Base-by-base conservation (phyloP, 2,329 filamentous ascomycete genomes). In the Alternaria consortialis region DNA sequence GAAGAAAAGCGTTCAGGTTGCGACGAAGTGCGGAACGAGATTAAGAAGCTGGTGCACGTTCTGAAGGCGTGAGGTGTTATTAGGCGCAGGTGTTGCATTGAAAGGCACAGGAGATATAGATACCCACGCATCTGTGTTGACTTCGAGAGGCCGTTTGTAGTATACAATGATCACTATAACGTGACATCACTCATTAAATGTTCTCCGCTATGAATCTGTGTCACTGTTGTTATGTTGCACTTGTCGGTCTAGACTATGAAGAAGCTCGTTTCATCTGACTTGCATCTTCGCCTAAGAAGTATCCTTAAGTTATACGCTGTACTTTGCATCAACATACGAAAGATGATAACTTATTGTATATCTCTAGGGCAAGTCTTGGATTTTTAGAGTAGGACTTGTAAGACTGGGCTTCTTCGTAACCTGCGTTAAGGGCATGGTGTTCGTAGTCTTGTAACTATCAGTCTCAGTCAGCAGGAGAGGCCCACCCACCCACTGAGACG, bases 1-100 rank as follows among this genome's bases (percentile, higher is more conserved):
- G 75, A 79, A 58, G 42, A 66, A 17, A 51, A 67, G 42, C 66
- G 76, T 17, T 65, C 72, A 53, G 64, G 69, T 1, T 79, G 77
- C 43, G 70, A 73, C 2, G 67, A 74, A n/a, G 73, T 77, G 7
- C 66, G 71, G 51, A 52, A 40, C 1, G 70, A 69, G 56, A 63
- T 78, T 32, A 57, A 46, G 7, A 56, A 60, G 43, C 53, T 76
- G 1, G 55, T 76, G 2, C 53, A 57, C n/a, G 50, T 48, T 7
- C 53, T 73, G 47, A 68, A 63, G 29, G 56, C n/a, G 12, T 67
- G 32, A 58, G 5, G 9, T 31, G 3, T 12, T 20, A 31, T 11
- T 17, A 13, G 2, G 29, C 31, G 27, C 13, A 25, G 17, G 23
- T 31, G 25, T 34, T 36, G 53, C 42, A 55, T 46, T 37, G 11